These are phyloP conservation scores for Xylariaceae sp. DNA, from an alignment of 2,329 filamentous ascomycete genomes.

Conservation along the genomic window DNA sequence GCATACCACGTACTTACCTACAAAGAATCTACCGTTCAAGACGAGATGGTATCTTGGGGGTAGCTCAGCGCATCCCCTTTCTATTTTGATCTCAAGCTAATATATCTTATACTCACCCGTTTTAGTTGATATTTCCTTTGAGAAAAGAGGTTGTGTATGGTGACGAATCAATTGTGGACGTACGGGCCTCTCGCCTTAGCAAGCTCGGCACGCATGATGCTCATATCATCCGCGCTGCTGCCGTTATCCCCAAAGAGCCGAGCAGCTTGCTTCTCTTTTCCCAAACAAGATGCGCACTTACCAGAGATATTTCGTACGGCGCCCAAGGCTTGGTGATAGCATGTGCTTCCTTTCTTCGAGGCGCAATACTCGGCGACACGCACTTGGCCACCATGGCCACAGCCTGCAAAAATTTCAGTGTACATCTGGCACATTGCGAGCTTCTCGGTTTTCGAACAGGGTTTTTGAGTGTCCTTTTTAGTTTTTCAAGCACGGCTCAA, in stretches of 20 bases:
- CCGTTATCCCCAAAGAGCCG: neutral
- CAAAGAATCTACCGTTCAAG: too few relatives aligned
- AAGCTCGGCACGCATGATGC: neutral
- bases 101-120: too few relatives aligned
- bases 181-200: too few relatives aligned
- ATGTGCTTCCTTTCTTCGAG: neutral
- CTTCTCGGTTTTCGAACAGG: neutral
- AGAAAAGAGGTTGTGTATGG: too few relatives aligned
- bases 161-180: too few relatives aligned
- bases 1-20: too few relatives aligned
- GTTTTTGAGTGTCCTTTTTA: too few relatives aligned
- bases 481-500: too few relatives aligned
- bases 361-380: slow-evolving; percentile 1
- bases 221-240: neutral
- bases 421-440: slow-evolving; percentile 13
- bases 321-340: neutral
- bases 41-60: too few relatives aligned
- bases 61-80: too few relatives aligned
- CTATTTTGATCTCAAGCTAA: too few relatives aligned
- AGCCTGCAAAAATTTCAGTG: slow-evolving; percentile 1
- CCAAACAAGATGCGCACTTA: slow-evolving; percentile 6
- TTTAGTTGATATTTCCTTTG: too few relatives aligned
- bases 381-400: slow-evolving; percentile 6
- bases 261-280: neutral
- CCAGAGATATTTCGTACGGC: neutral